A percentile compares a stretch with the other conserved stretches of the same genome.
phyloP scores from a whole-genome alignment of 2,329 filamentous ascomycete genomes.

The Dactylellina drechsleri region DNA sequence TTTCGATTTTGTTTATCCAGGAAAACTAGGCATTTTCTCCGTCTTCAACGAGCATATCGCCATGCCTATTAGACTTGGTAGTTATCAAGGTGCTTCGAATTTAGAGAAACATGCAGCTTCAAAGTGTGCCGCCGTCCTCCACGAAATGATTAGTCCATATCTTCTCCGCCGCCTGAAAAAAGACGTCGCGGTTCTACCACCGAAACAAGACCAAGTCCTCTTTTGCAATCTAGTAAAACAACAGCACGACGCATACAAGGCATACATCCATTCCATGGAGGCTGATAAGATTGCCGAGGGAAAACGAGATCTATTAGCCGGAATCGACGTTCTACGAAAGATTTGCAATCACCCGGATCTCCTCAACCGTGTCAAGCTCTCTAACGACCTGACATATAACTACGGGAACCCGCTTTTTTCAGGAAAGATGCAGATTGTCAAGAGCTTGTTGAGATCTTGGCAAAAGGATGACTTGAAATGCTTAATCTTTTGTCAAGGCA shows the following conservation, averaged over 20 bases:
- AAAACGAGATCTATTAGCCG: conserved; percentile 82
- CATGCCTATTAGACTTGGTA: conserved; percentile 89
- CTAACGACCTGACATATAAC: conserved; percentile 71
- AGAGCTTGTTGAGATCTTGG: conserved; percentile 87
- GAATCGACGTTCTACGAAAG: conserved; percentile 91
- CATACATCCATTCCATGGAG: conserved; percentile 82
- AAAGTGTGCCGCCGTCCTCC: conserved; percentile 91
- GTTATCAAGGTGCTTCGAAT: conserved; percentile 94
- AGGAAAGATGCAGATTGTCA: conserved; percentile 95
- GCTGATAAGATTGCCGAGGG: conserved; percentile 78
- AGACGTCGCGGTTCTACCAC: conserved; percentile 91
- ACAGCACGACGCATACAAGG: conserved; percentile 82
- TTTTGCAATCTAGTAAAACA: conserved; percentile 89
- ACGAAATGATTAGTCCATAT: conserved; percentile 92
- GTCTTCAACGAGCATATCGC: conserved; percentile 93
- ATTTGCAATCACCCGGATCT: conserved; percentile 98
- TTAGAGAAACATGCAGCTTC: conserved; percentile 93
- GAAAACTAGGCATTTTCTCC: conserved; percentile 90
- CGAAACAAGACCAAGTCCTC: conserved; percentile 94
- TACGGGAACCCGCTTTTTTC: conserved; percentile 84
- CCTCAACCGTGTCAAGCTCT: conserved; percentile 70
- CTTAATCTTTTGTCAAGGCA: conserved; percentile 88
- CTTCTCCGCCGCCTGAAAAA: conserved; percentile 90
- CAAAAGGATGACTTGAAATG: conserved; percentile 93
- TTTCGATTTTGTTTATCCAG: conserved; percentile 97